A percentile compares a stretch with the other conserved stretches of the same genome.
These are phyloP conservation scores for Pelagophyceae sp. DNA, from an alignment of 352 stramenopile genomes.

Conservation along the genomic window DNA sequence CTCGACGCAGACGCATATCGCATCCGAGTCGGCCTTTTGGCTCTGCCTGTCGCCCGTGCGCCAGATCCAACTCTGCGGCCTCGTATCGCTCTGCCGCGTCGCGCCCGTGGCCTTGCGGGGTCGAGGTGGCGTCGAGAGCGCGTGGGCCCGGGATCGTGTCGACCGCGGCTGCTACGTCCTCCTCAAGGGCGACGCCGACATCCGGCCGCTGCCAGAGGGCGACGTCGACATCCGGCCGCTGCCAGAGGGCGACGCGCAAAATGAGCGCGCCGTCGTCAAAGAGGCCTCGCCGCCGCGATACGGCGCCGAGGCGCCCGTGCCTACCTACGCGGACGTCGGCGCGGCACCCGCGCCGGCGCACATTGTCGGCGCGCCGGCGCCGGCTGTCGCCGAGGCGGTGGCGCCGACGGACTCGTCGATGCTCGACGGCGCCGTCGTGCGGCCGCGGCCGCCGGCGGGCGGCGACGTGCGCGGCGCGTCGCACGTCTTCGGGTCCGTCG, in stretches of 20 bases:
- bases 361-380: too few species aligned
- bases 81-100: not conserved
- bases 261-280: too few species aligned
- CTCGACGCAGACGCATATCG: not conserved
- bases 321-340: too few species aligned
- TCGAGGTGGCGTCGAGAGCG: not conserved
- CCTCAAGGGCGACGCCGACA: not conserved
- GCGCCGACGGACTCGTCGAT: not conserved
- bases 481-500: conserved; percentile 7
- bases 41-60: not conserved
- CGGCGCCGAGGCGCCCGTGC: too few species aligned
- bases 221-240: not conserved
- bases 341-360: too few species aligned
- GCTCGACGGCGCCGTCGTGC: not conserved
- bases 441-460: not conserved
- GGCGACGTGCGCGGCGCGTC: not conserved
- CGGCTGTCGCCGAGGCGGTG: too few species aligned
- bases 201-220: not conserved
- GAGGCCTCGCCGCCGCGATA: too few species aligned
- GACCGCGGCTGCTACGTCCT: not conserved
- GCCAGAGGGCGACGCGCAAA: not conserved
- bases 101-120: not conserved
- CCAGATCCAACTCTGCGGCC: not conserved
- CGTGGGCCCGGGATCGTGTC: not conserved
- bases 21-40: not conserved